phyloP scores from a whole-genome alignment of 345 rosid genomes.

The Euclidium syriacum region DNA sequence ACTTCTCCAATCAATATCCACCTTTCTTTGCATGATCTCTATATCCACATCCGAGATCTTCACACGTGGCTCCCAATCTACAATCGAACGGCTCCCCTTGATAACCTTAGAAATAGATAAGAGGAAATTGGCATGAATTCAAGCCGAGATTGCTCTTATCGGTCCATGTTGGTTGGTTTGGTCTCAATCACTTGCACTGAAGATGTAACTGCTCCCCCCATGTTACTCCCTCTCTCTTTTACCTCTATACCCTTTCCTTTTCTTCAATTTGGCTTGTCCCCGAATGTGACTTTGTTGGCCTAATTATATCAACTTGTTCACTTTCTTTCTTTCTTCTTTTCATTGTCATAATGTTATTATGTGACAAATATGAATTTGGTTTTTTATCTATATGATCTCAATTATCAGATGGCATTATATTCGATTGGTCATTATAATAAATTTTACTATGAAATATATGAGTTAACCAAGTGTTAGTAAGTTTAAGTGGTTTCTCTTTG shows the following conservation, averaged over 20 bases:
- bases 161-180: constrained; percentile 12
- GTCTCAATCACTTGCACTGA: constrained; percentile 21
- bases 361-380: background rate
- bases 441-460: background rate
- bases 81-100: constrained; percentile 22
- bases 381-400: background rate
- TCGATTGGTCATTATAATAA: background rate
- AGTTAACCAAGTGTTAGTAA: no score
- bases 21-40: constrained; percentile 16
- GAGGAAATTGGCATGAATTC: constrained; percentile 22
- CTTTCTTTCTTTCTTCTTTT: background rate
- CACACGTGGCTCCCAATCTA: constrained; percentile 11
- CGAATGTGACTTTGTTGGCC: background rate
- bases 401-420: background rate
- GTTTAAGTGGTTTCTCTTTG: no score
- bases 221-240: constrained; percentile 15
- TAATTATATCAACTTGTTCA: background rate
- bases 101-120: background rate
- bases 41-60: constrained; percentile 1
- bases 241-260: constrained; percentile 6
- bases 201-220: constrained; percentile 18
- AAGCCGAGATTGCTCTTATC: constrained; percentile 19
- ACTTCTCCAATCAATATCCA: constrained; percentile 7
- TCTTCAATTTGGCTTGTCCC: background rate
- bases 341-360: background rate